These are phyloP conservation scores for Chamaenerion angustifolium DNA, from an alignment of 345 rosid species.

Conservation along the genomic window DNA sequence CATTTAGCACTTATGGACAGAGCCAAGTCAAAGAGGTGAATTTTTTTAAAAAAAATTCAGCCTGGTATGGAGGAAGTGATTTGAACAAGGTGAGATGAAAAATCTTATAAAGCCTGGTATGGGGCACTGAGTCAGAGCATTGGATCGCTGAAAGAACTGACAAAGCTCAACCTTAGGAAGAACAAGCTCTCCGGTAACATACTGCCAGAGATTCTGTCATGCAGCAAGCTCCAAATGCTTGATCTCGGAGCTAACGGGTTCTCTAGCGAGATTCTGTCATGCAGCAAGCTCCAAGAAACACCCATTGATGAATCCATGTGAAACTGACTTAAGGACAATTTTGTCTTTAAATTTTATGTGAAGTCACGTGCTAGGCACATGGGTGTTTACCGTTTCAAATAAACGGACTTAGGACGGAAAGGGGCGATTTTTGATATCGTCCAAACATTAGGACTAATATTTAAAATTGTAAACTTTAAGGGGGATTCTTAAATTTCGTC, in stretches of 20 bases:
- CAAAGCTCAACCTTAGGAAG: slow-evolving; percentile 60
- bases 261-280: slow-evolving; percentile 61
- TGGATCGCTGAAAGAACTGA: slow-evolving; percentile 50
- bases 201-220: slow-evolving; percentile 54
- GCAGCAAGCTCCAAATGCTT: slow-evolving; percentile 60
- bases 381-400: too few relatives aligned
- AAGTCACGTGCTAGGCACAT: too few relatives aligned
- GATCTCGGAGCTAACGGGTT: slow-evolving; percentile 58
- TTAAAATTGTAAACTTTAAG: too few relatives aligned
- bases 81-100: background rate
- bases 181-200: slow-evolving; percentile 56
- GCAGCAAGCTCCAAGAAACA: too few relatives aligned
- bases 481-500: too few relatives aligned
- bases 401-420: too few relatives aligned
- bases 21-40: background rate
- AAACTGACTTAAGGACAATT: too few relatives aligned
- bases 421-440: too few relatives aligned
- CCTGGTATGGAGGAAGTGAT: background rate
- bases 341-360: too few relatives aligned
- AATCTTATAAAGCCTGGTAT: slow-evolving; percentile 28
- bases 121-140: slow-evolving; percentile 47
- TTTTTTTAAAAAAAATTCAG: background rate
- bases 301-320: too few relatives aligned
- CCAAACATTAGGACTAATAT: too few relatives aligned
- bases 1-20: too few relatives aligned